Base-by-base conservation (phyloP, 2,329 filamentous ascomycete genomes). In the Aspergillus persii region DNA sequence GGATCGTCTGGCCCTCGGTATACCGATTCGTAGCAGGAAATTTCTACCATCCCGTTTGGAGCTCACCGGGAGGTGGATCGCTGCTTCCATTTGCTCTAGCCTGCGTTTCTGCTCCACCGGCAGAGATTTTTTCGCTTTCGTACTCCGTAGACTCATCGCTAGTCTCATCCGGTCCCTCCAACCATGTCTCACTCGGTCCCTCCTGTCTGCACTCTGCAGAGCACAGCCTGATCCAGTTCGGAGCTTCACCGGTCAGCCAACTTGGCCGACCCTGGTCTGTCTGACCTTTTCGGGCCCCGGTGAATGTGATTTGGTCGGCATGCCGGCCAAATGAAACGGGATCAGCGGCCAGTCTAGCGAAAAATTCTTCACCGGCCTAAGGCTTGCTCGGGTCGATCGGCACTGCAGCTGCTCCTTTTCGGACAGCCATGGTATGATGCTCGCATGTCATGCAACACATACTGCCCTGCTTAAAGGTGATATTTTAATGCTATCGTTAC, bases 31-130 rank as follows among this genome's bases (percentile, higher is more conserved):
- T 36, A 39, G 8, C 31, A 39, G 54, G 50, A 27, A 29, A 26
- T 27, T 39, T 18, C n/a, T 31, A 47, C 58, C 54, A 31, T 57
- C 58, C 58, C 58, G 54, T 53, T 59, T 59, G 44, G 11, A 53
- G 58, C 58, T 59, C 58, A 59, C 58, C 58, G 58, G 29, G 39
- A 36, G 36, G 57, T 59, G 57, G 57, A 59, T 56, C 46, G 36
- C 30, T 27, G 31, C 11, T 50, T 48, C 49, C 54, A 47, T 11
- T 49, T 26, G n/a, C 33, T 36, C 33, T 47, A 27, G 18, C 8
- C 18, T 47, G 8, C 2, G 18, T 47, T 8, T 3, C 18, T 7
- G 44, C 1, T n/a, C 53, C 53, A 54, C 53, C 12, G 8, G 53
- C 26, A 47, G 15, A 54, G 3, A 23, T 23, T 54, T 54, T 54